These are phyloP conservation scores for Penicillium sp. DNA, from an alignment of 2,329 filamentous ascomycete species.

Conservation along the genomic window DNA sequence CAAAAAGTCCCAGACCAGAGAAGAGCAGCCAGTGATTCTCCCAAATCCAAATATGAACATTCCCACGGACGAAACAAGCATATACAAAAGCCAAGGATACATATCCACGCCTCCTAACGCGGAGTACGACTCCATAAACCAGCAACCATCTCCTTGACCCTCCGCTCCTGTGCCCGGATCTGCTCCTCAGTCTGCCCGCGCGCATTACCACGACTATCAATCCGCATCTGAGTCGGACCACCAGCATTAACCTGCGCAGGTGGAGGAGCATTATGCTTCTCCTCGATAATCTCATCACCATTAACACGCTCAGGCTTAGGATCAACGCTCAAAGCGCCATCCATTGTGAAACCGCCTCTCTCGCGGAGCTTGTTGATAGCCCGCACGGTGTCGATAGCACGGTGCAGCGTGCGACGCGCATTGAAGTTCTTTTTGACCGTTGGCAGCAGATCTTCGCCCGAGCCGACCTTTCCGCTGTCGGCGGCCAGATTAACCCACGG, in stretches of 20 bases:
- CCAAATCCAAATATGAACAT: neutral
- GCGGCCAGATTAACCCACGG: slow-evolving; percentile 63
- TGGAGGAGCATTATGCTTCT: slow-evolving; percentile 29
- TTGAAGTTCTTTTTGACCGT: slow-evolving; percentile 72
- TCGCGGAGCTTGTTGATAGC: slow-evolving; percentile 68
- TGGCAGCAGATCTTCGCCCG: slow-evolving; percentile 59
- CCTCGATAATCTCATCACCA: slow-evolving; percentile 45
- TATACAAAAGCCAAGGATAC: neutral
- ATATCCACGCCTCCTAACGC: slow-evolving; percentile 21
- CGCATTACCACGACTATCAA: slow-evolving; percentile 60
- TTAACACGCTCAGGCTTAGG: slow-evolving; percentile 52
- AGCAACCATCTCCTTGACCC: slow-evolving; percentile 58
- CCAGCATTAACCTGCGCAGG: neutral
- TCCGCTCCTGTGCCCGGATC: slow-evolving; percentile 60
- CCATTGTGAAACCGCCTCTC: slow-evolving; percentile 62
- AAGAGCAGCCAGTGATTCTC: neutral
- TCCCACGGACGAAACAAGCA: neutral
- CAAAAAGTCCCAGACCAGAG: neutral
- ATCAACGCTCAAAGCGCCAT: slow-evolving; percentile 58
- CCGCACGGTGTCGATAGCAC: slow-evolving; percentile 66
- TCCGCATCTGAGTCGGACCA: slow-evolving; percentile 46
- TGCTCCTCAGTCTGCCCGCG: slow-evolving; percentile 63
- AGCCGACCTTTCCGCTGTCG: slow-evolving; percentile 41
- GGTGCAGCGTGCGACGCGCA: slow-evolving; percentile 63
- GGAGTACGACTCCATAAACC: slow-evolving; percentile 53